phyloP scores from a whole-genome alignment of 1,284 basidiomycete genomes.

The Tilletiaria anomala region DNA sequence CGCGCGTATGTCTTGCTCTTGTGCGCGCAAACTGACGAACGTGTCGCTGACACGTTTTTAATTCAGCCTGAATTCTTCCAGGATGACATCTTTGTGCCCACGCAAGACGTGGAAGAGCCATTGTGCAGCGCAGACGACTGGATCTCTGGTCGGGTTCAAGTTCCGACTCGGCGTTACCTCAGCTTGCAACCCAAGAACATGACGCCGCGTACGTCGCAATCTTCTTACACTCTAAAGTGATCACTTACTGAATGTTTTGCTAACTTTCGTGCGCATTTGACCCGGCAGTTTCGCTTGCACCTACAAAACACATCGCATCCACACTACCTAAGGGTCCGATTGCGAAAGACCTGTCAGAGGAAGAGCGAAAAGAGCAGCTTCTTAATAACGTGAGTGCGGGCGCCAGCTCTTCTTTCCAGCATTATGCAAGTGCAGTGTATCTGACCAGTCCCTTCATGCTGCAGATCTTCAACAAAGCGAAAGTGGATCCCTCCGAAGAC shows the following conservation, averaged over 20 bases:
- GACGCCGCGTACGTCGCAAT: too few species aligned
- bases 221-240: too few species aligned
- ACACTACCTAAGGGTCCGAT: constrained; percentile 6
- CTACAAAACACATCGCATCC: constrained; percentile 1
- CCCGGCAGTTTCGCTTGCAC: constrained; percentile 8
- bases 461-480: constrained; percentile 4
- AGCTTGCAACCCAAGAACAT: constrained; percentile 40
- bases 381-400: too few species aligned
- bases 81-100: constrained; percentile 44
- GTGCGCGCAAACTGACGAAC: too few species aligned
- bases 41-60: too few species aligned
- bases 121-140: constrained; percentile 10
- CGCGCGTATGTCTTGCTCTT: too few species aligned
- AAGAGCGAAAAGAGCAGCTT: constrained; percentile 8
- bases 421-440: too few species aligned
- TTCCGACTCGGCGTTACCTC: neutral
- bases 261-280: too few species aligned
- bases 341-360: constrained; percentile 3
- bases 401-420: too few species aligned
- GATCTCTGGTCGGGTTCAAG: constrained; percentile 33
- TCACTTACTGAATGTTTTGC: too few species aligned
- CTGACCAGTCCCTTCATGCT: neutral
- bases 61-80: constrained; percentile 44
- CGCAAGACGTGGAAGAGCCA: constrained; percentile 31
- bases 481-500: constrained; percentile 1